Evolutionary conservation across 2,329 filamentous ascomycete genomes (phyloP), one percentile per base, ranked within the genome.

Genomic region (Cadophora sp.): DNA sequence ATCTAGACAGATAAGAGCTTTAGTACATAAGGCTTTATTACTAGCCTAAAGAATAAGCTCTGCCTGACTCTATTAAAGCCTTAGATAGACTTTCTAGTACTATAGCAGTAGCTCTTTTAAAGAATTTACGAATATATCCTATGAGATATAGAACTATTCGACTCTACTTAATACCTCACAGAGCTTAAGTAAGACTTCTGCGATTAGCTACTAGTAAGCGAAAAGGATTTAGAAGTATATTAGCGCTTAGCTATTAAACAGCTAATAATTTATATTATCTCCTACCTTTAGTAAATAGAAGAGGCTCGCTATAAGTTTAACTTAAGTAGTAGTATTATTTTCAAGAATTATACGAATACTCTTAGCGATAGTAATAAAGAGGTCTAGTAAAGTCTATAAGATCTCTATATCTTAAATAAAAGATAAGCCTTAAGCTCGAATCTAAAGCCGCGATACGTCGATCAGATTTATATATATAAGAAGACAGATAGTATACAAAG

Each of bases 161-260:
- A 68, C 61, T 72, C 70, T 24, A 73, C 55, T 43, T 67, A 71
- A 64, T 74, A 73, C 27, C 63, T 77, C 29, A 72, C 69, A 59
- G 74, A 71, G 40, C 69, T 73, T 12, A 69, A 70, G 8, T 65
- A 68, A 43, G 61, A 71, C 50, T 56, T 76, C 48, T 68, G 58
- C 22, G 62, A 66, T 55, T 68, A 72, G 34, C 68, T 70, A 58
- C 63, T 78, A 8, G 73, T 72, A 51, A 77, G 76, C 65, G 75
- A 79, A 58, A 68, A 73, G 62, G 77, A 77, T 62, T 72, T 78
- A 8, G 73, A 76, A 65, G 62, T 24, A 67, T 77, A 76, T 68
- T 69, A 78, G 61, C 72, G 75, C 67, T 46, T 76, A 43, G 73
- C 73, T 16, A 72, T 79, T 58, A 74, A 78, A 63, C 67, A 74